phyloP scores from a whole-genome alignment of 768 basidiomycete genomes.

The Russula brevipes region DNA sequence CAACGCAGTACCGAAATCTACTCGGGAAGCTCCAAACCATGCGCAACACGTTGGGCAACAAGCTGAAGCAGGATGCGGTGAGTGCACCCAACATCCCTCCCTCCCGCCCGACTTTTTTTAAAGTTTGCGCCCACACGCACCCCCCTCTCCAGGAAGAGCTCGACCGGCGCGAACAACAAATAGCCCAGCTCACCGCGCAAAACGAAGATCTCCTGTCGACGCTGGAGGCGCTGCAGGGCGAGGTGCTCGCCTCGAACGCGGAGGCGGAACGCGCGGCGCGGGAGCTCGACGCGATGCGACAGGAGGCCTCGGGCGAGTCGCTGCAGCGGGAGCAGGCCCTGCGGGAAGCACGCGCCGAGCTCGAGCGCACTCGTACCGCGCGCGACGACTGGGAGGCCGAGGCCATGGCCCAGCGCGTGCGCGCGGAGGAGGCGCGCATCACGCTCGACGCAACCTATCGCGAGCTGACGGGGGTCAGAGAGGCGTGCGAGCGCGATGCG shows the following conservation, averaged over 20 bases:
- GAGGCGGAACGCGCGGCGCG: conserved; percentile 66
- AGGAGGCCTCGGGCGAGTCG: conserved; percentile 67
- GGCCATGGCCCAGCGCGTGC: conserved; percentile 59
- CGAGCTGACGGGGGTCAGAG: conserved; percentile 63
- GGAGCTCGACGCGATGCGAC: conserved; percentile 67
- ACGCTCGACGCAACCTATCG: conserved; percentile 50
- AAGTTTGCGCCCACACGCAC: conserved; percentile 17
- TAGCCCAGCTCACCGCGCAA: conserved; percentile 72
- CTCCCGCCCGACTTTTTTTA: not conserved
- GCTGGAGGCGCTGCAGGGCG: conserved; percentile 72
- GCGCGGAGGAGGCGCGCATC: conserved; percentile 65
- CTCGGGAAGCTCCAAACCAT: conserved; percentile 87
- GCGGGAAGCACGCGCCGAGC: conserved; percentile 75
- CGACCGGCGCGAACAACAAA: conserved; percentile 81
- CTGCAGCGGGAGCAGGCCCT: conserved; percentile 72
- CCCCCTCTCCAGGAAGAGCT: conserved; percentile 81
- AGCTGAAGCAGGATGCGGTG: conserved; percentile 95
- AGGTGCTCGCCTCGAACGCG: conserved; percentile 68
- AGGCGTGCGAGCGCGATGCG: conserved; percentile 50
- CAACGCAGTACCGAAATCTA: conserved; percentile 78
- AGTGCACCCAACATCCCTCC: conserved; percentile 29
- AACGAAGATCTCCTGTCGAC: conserved; percentile 69
- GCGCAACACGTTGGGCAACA: conserved; percentile 90
- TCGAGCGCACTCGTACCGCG: conserved; percentile 82
- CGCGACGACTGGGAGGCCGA: conserved; percentile 66